These are phyloP conservation scores for Penicillium sp. DNA, from an alignment of 2,329 filamentous ascomycete species.

Conservation along the genomic window DNA sequence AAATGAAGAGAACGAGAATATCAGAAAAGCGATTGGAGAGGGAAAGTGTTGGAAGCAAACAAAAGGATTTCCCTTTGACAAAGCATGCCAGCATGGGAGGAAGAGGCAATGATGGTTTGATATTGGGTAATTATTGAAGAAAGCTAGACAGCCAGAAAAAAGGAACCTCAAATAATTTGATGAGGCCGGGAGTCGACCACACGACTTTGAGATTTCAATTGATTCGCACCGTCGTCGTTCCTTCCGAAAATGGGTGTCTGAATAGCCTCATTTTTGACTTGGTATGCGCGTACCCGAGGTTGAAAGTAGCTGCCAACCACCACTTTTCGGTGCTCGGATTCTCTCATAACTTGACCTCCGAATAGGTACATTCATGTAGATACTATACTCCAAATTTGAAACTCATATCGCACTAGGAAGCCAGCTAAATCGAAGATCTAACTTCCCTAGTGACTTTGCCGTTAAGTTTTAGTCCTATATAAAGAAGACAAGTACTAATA, in stretches of 20 bases:
- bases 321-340: not conserved
- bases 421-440: not conserved
- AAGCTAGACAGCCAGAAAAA: not conserved
- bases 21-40: not conserved
- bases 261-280: not conserved
- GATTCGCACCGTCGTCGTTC: not conserved
- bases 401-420: not conserved
- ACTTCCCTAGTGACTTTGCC: not conserved
- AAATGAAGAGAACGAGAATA: not conserved
- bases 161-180: not conserved
- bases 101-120: not conserved
- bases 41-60: not conserved
- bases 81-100: not conserved
- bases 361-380: accelerated
- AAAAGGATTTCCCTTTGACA: not conserved
- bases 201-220: not conserved
- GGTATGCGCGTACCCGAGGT: not conserved
- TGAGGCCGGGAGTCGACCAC: not conserved
- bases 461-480: not conserved
- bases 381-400: not conserved
- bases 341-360: accelerated
- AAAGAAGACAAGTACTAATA: not conserved
- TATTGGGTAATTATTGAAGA: not conserved
- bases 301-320: not conserved
- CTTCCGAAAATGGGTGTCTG: not conserved